These are phyloP conservation scores for Millerago galiae DNA, from an alignment of 805 yeast species.

Conservation along the genomic window DNA sequence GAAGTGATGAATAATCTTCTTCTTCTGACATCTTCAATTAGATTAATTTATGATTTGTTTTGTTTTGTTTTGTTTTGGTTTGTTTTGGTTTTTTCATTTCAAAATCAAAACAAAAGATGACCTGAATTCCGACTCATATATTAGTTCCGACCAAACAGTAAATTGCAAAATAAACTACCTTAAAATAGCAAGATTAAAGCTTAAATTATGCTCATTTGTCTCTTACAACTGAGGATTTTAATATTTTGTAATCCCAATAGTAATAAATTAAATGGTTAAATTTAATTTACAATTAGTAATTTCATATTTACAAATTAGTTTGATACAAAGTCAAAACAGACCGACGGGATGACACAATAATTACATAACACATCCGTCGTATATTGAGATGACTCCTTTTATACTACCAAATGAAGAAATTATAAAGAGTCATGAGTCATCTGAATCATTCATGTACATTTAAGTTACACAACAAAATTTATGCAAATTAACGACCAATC, in stretches of 20 bases:
- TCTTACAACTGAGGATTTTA: too few relatives aligned
- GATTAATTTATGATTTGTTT: background rate
- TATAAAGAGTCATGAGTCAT: background rate
- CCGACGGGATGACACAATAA: background rate
- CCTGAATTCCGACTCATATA: background rate
- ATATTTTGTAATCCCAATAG: too few relatives aligned
- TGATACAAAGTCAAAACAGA: background rate
- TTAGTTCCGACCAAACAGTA: too few relatives aligned
- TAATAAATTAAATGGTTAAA: too few relatives aligned
- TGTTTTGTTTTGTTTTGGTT: background rate
- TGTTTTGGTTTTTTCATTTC: background rate
- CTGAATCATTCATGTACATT: background rate
- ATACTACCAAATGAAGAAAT: background rate
- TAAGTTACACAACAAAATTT: background rate
- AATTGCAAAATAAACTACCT: too few relatives aligned
- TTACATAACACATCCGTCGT: too few relatives aligned
- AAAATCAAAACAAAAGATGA: background rate
- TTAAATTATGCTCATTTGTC: too few relatives aligned
- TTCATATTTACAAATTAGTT: too few relatives aligned
- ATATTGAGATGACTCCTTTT: background rate
- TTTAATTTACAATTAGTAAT: too few relatives aligned
- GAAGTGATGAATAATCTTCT: conserved; percentile 20
- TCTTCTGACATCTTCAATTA: conserved; percentile 10
- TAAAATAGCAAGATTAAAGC: too few relatives aligned
- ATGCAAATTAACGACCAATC: background rate